These are phyloP conservation scores for Yarrowia divulgata DNA, from an alignment of 805 yeast genomes.

Conservation along the genomic window DNA sequence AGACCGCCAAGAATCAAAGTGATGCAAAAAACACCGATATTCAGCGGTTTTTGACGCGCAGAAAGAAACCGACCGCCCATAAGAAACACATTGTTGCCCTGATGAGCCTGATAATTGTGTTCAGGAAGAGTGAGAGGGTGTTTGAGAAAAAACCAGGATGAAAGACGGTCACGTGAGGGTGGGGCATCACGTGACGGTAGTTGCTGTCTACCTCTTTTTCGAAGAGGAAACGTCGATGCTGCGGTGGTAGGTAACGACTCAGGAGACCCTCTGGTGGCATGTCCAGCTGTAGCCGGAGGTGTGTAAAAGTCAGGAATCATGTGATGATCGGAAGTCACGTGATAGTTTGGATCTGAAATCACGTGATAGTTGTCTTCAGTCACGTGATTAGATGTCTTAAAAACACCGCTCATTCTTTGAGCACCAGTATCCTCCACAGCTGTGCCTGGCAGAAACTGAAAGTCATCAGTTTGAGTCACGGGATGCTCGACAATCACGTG, in stretches of 20 bases:
- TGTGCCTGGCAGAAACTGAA: too few species aligned
- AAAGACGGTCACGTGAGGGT: not conserved
- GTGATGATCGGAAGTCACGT: too few species aligned
- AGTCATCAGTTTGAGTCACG: too few species aligned
- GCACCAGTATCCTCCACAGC: not conserved
- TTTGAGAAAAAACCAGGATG: not conserved
- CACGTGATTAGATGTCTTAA: not conserved
- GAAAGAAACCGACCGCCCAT: slow-evolving; percentile 71
- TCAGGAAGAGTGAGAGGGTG: not conserved
- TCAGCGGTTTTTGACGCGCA: slow-evolving; percentile 53
- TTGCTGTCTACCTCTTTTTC: not conserved
- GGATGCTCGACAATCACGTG: too few species aligned
- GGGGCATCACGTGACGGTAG: not conserved
- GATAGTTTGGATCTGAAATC: too few species aligned
- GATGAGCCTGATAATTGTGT: slow-evolving; percentile 21
- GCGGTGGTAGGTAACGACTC: slow-evolving; percentile 2
- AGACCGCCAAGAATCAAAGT: slow-evolving; percentile 59
- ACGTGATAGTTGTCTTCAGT: not conserved
- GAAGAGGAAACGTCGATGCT: not conserved
- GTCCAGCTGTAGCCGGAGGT: not conserved
- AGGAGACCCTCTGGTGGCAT: not conserved
- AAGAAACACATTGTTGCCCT: slow-evolving; percentile 53
- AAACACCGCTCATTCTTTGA: slow-evolving; percentile 1
- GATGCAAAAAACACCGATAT: slow-evolving; percentile 51
- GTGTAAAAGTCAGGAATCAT: not conserved